Base-by-base conservation (phyloP, 2,329 filamentous ascomycete genomes). In the Colletotrichum sp. region DNA sequence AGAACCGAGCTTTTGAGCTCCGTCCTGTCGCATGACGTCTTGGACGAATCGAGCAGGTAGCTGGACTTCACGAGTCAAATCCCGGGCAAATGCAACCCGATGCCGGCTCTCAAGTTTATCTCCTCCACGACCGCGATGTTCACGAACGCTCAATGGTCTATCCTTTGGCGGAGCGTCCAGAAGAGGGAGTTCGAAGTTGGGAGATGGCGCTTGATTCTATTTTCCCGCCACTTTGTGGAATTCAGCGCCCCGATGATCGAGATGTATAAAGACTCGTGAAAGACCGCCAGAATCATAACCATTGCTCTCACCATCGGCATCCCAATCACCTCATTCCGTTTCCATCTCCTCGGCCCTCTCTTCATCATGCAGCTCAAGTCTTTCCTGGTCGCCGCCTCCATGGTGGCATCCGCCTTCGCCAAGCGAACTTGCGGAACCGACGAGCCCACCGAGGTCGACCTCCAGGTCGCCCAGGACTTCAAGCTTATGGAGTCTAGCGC, bases 271-370 rank as follows among this genome's bases (percentile, higher is more conserved):
- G 55, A 28, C 24, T 65, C 62, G 9, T 26, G 62, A 65, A 79
- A 81, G 82, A 76, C 32, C 12, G 16, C 36, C 21, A 43, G 5
- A 38, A 21, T 43, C 64, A 58, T 34, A 85, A 83, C 77, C 68
- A 79, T 75, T 88, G 87, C 82, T 87, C 87, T 52, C 80, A 80
- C 82, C 52, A 60, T 60, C 55, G 24, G 55, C 55, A 60, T 52
- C 2, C 43, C 43, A 21, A 21, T 52, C 43, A 0, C 8, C 32
- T 58, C 34, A 65, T 68, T 56, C 56, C 56, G 61, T 52, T 30
- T 28, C 28, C 24, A 36, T 70, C 67, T 26, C 55, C 70, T n/a
- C 34, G 56, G 64, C 56, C 21, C 48, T 64, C n/a, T 26, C 34
- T 34, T 48, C 52, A 71, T 43, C 13, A 76, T 76, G 74, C 74